Percentiles rank a stretch among this genome's conserved stretches.
phyloP scores from a whole-genome alignment of 306 rosid genomes.

The Sechiopsis laciniata region DNA sequence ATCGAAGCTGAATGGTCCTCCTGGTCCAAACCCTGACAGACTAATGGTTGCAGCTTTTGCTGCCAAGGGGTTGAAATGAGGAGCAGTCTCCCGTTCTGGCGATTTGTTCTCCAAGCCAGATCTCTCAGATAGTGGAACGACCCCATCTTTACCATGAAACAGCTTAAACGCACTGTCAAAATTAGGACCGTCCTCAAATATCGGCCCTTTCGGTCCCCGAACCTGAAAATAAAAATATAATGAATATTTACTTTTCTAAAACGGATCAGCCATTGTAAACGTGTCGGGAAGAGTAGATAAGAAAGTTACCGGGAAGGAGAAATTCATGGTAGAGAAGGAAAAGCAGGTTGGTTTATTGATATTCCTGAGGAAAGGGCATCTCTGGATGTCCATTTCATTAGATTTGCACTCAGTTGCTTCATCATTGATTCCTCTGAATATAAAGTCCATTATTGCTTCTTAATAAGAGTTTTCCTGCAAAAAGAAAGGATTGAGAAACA shows the following conservation, averaged over 20 bases:
- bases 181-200: slow-evolving; percentile 74
- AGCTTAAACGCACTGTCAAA: slow-evolving; percentile 66
- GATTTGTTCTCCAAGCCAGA: slow-evolving; percentile 24
- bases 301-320: slow-evolving; percentile 45
- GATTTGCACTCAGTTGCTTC: slow-evolving; percentile 48
- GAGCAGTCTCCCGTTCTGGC: slow-evolving; percentile 36
- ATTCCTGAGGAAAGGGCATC: slow-evolving; percentile 71
- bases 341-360: slow-evolving; percentile 57
- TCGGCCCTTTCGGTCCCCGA: slow-evolving; percentile 60
- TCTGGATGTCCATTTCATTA: slow-evolving; percentile 48
- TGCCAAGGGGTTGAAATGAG: slow-evolving; percentile 68
- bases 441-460: slow-evolving; percentile 43
- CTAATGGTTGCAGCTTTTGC: slow-evolving; percentile 66
- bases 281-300: neutral
- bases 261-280: slow-evolving; percentile 4
- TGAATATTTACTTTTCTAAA: slow-evolving; percentile 4
- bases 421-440: slow-evolving; percentile 43
- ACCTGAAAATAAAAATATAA: slow-evolving; percentile 27
- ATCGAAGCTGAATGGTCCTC: slow-evolving; percentile 61
- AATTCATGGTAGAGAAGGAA: slow-evolving; percentile 46
- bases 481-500: slow-evolving; percentile 3
- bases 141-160: slow-evolving; percentile 81
- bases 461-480: slow-evolving; percentile 27
- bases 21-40: slow-evolving; percentile 60
- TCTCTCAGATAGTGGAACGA: slow-evolving; percentile 59